phyloP scores from a whole-genome alignment of 1,284 basidiomycete genomes.

The Cutaneotrichosporon sp. region DNA sequence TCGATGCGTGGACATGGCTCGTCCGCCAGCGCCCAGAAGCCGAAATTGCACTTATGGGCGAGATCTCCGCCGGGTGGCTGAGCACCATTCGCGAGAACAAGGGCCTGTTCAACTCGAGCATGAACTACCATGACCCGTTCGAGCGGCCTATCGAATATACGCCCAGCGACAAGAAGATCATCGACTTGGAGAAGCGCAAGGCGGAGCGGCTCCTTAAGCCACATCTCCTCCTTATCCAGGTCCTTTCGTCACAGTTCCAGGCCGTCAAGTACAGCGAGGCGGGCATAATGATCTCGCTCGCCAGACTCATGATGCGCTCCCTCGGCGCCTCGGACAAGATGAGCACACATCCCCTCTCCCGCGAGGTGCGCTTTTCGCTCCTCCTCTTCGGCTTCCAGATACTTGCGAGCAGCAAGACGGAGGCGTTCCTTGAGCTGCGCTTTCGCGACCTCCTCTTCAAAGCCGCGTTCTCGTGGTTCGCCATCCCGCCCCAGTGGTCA shows the following conservation, averaged over 20 bases:
- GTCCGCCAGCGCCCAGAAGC: constrained; percentile 77
- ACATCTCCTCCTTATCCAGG: constrained; percentile 77
- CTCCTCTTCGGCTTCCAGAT: constrained; percentile 90
- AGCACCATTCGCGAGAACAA: constrained; percentile 68
- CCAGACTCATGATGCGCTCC: constrained; percentile 76
- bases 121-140: constrained; percentile 84
- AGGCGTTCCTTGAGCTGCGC: constrained; percentile 72
- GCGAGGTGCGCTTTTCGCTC: constrained; percentile 84
- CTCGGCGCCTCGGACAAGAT: constrained; percentile 61
- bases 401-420: constrained; percentile 79
- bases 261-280: constrained; percentile 84
- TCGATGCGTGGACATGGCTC: constrained; percentile 96
- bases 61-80: constrained; percentile 83
- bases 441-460: constrained; percentile 72
- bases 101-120: constrained; percentile 72
- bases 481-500: constrained; percentile 88
- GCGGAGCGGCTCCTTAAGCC: constrained; percentile 74
- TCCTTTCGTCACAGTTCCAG: constrained; percentile 89
- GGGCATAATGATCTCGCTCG: constrained; percentile 78
- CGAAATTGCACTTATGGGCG: constrained; percentile 72
- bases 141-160: constrained; percentile 79
- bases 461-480: constrained; percentile 87
- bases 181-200: constrained; percentile 66
- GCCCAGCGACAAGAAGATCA: constrained; percentile 79
- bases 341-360: constrained; percentile 85